Percentiles rank a stretch among this genome's conserved stretches.
phyloP scores from a whole-genome alignment of 1,284 basidiomycete genomes.

The Pseudozyma sp. region DNA sequence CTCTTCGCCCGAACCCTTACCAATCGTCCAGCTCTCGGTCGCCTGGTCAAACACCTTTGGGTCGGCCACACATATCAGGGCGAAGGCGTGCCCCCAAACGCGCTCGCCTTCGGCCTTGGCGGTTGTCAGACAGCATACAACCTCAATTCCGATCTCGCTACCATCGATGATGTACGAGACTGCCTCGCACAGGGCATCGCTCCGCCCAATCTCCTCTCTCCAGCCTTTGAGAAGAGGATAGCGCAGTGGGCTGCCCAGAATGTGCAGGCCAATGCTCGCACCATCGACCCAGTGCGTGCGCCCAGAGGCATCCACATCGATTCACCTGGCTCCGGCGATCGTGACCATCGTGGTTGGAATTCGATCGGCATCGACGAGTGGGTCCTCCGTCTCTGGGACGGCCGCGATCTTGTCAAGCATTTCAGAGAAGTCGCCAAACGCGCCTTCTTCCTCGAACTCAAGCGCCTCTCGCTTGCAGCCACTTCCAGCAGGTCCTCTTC shows the following conservation, averaged over 20 bases:
- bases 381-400: conserved; percentile 53
- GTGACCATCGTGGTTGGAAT: conserved; percentile 37
- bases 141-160: conserved; percentile 43
- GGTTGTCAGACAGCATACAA: conserved; percentile 42
- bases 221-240: conserved; percentile 46
- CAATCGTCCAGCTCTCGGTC: conserved; percentile 47
- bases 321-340: conserved; percentile 46
- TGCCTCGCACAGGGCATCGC: conserved; percentile 39
- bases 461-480: conserved; percentile 33
- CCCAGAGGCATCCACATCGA: conserved; percentile 51
- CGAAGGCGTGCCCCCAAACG: conserved; percentile 43
- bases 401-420: conserved; percentile 47
- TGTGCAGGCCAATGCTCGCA: conserved; percentile 47
- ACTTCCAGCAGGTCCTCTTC: conserved; percentile 17
- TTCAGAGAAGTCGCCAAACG: conserved; percentile 44
- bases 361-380: conserved; percentile 56
- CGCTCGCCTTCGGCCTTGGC: conserved; percentile 37
- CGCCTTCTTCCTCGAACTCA: conserved; percentile 52
- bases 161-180: conserved; percentile 39
- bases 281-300: conserved; percentile 41
- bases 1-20: conserved; percentile 48
- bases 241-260: conserved; percentile 52
- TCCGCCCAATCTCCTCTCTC: conserved; percentile 40
- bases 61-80: conserved; percentile 51
- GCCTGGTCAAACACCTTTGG: conserved; percentile 54